These are phyloP conservation scores for Trypanosomatidae sp. DNA, from an alignment of 208 protist species.

Conservation along the genomic window DNA sequence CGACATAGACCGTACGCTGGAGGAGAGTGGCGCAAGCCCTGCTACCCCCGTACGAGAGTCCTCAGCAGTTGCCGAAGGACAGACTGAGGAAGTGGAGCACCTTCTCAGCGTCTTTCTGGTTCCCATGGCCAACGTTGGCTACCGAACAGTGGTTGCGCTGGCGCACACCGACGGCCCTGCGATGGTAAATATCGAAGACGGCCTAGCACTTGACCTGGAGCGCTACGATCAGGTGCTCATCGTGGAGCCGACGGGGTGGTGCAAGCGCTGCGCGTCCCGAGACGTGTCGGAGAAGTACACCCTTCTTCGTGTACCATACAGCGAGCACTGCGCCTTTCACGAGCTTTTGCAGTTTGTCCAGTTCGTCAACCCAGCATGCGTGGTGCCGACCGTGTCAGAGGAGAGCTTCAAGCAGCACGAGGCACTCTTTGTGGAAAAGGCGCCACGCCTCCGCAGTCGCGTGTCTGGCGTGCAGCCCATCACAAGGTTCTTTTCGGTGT, in stretches of 20 bases:
- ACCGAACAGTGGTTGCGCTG: constrained; percentile 17
- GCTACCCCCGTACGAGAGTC: neutral
- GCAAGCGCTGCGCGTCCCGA: constrained; percentile 13
- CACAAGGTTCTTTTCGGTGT: constrained; percentile 47
- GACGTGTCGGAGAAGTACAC: constrained; percentile 27
- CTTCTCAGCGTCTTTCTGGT: constrained; percentile 27
- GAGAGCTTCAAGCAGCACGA: constrained; percentile 70
- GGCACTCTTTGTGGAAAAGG: constrained; percentile 64
- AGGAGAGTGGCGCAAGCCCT: neutral
- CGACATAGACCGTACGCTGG: neutral
- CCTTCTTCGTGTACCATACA: constrained; percentile 77
- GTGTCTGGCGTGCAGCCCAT: constrained; percentile 66
- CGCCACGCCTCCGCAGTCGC: constrained; percentile 48
- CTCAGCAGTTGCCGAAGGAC: neutral
- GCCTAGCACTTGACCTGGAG: constrained; percentile 38
- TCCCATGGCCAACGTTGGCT: constrained; percentile 21
- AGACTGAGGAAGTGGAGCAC: constrained; percentile 4
- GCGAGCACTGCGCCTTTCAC: constrained; percentile 84
- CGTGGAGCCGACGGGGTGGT: constrained; percentile 88
- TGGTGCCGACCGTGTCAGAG: constrained; percentile 79
- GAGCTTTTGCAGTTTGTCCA: constrained; percentile 82
- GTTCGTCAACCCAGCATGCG: constrained; percentile 58
- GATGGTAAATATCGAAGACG: constrained; percentile 30
- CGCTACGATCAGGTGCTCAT: constrained; percentile 60
- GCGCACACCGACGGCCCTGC: neutral